These are phyloP conservation scores for Climacium dendroides DNA, from an alignment of 225 moss, liverwort and hornwort species.

Conservation along the genomic window DNA sequence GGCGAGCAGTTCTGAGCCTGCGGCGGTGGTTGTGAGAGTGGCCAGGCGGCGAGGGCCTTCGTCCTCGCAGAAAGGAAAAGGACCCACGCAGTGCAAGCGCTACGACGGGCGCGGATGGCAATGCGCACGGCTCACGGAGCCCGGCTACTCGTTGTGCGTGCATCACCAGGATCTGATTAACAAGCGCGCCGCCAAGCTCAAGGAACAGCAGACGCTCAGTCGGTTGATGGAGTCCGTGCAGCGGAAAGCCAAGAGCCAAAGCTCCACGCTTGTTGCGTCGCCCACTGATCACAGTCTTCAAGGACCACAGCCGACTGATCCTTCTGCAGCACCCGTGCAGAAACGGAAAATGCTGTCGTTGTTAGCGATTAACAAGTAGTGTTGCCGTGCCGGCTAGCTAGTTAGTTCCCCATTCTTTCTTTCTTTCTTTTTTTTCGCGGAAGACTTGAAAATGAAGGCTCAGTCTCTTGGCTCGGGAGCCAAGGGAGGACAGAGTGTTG, in stretches of 20 bases:
- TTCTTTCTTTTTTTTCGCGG: neutral
- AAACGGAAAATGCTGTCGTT: constrained; percentile 28
- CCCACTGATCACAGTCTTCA: neutral
- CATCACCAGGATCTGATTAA: constrained; percentile 52
- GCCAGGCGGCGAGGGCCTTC: constrained; percentile 36
- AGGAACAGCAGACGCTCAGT: constrained; percentile 35
- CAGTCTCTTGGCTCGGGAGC: neutral
- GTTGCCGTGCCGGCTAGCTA: neutral
- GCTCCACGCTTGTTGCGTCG: neutral
- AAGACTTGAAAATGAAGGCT: neutral
- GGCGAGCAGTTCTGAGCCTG: neutral
- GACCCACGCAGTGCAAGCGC: constrained; percentile 49
- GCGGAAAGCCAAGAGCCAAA: constrained; percentile 9
- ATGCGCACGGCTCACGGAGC: constrained; percentile 46
- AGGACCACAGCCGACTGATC: neutral
- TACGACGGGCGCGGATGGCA: constrained; percentile 55
- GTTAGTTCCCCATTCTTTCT: neutral
- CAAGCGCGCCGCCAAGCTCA: constrained; percentile 48
- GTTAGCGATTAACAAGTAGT: constrained; percentile 17
- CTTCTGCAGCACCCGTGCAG: neutral
- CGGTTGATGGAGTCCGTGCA: constrained; percentile 20
- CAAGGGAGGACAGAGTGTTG: neutral
- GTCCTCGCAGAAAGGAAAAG: constrained; percentile 44
- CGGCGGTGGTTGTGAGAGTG: constrained; percentile 18
- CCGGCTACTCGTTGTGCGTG: constrained; percentile 43